phyloP scores from a whole-genome alignment of 768 basidiomycete species.

The Collybia sordida region DNA sequence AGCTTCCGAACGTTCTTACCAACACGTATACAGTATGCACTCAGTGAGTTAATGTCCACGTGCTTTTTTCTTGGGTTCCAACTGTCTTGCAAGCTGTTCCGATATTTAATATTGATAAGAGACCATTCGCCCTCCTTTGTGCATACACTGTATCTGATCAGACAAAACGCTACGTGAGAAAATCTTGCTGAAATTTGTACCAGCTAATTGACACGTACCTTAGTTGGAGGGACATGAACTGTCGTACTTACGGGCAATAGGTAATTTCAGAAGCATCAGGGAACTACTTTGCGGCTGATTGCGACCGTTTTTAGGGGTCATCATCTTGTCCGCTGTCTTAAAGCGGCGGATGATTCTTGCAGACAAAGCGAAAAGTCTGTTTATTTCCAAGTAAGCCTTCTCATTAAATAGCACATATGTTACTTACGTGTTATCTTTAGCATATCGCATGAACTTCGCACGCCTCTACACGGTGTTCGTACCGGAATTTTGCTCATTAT shows the following conservation, averaged over 20 bases:
- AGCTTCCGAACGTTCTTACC: constrained; percentile 84
- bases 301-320: constrained; percentile 55
- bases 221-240: constrained; percentile 88
- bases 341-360: constrained; percentile 92
- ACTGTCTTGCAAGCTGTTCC: constrained; percentile 64
- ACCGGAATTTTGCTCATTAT: background rate
- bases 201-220: background rate
- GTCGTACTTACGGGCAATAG: constrained; percentile 90
- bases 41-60: constrained; percentile 54
- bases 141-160: constrained; percentile 87
- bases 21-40: constrained; percentile 78
- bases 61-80: constrained; percentile 4
- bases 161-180: constrained; percentile 71
- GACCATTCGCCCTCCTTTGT: constrained; percentile 87
- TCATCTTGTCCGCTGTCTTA: constrained; percentile 89
- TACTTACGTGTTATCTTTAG: constrained; percentile 31
- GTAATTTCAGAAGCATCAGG: constrained; percentile 30
- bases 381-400: constrained; percentile 79
- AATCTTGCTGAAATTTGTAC: constrained; percentile 18
- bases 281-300: background rate
- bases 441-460: constrained; percentile 89
- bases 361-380: constrained; percentile 90
- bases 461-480: constrained; percentile 85
- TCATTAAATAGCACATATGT: background rate
- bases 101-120: constrained; percentile 90